A percentile compares a stretch with the other conserved stretches of the same genome.
phyloP scores from a whole-genome alignment of 225 moss, liverwort and hornwort species.

The Neckera pumila region DNA sequence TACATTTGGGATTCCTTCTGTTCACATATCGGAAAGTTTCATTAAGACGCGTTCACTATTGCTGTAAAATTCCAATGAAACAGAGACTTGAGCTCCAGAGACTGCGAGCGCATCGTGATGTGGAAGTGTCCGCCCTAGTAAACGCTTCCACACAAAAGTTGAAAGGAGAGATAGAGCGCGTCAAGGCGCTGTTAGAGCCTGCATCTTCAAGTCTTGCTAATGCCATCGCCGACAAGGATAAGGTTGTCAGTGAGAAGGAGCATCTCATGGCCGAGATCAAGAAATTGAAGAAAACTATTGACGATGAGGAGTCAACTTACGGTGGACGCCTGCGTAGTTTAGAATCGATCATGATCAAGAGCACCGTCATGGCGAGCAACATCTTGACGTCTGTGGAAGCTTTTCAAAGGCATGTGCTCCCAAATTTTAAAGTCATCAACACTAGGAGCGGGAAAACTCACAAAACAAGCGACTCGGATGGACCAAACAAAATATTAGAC shows the following conservation, averaged over 20 bases:
- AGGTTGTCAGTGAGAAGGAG: constrained; percentile 51
- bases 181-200: constrained; percentile 76
- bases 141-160: constrained; percentile 67
- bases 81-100: constrained; percentile 91
- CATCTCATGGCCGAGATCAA: constrained; percentile 34
- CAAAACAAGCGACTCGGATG: constrained; percentile 1
- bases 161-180: constrained; percentile 77
- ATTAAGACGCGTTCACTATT: not conserved
- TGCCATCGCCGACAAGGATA: constrained; percentile 74
- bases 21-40: not conserved
- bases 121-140: constrained; percentile 82
- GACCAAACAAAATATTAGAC: constrained; percentile 30
- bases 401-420: constrained; percentile 82
- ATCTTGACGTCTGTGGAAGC: constrained; percentile 48
- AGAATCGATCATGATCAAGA: constrained; percentile 50
- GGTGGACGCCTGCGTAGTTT: constrained; percentile 37
- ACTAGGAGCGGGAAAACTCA: constrained; percentile 8
- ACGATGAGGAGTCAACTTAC: constrained; percentile 28
- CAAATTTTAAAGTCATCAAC: constrained; percentile 56
- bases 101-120: constrained; percentile 85
- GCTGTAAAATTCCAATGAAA: not conserved
- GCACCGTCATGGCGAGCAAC: constrained; percentile 30
- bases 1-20: not conserved
- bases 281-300: constrained; percentile 27
- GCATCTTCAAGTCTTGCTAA: constrained; percentile 62